A percentile compares a stretch with the other conserved stretches of the same genome.
Evolutionary conservation across 2,329 filamentous ascomycete genomes (phyloP).

Genomic region (Aspergillus proliferans): DNA sequence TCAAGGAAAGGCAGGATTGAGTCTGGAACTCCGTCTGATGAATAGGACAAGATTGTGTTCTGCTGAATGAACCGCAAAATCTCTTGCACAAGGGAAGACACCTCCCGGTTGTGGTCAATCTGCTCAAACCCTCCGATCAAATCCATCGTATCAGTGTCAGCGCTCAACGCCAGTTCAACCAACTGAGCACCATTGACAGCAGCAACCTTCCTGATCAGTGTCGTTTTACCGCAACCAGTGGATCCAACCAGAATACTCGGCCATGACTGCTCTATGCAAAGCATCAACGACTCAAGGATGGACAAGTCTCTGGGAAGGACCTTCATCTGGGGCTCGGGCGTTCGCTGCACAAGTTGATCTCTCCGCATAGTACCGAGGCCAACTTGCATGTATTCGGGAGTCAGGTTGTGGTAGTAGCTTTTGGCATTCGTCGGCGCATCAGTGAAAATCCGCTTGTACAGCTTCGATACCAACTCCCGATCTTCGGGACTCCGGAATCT

Average conservation of each 20-base stretch:
- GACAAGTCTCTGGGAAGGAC: conserved; percentile 47
- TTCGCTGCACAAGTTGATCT: conserved; percentile 40
- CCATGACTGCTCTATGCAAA: conserved; percentile 79
- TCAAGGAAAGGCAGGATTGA: conserved; percentile 22
- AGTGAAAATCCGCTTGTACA: conserved; percentile 63
- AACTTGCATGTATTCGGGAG: conserved; percentile 62
- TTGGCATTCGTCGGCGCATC: conserved; percentile 36
- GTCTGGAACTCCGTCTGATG: conserved; percentile 15
- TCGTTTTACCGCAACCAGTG: conserved; percentile 81
- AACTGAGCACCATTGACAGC: conserved; percentile 68
- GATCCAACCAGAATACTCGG: conserved; percentile 83
- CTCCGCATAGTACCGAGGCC: conserved; percentile 67
- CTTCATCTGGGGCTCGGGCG: conserved; percentile 25
- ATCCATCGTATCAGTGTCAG: conserved; percentile 95
- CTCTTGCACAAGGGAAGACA: conserved; percentile 55
- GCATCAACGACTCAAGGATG: conserved; percentile 77
- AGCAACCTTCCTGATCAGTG: conserved; percentile 73
- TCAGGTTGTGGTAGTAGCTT: conserved; percentile 68
- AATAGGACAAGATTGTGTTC: conserved; percentile 26
- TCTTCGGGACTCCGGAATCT: conserved; percentile 74
- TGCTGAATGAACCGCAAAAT: conserved; percentile 49
- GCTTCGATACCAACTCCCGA: conserved; percentile 54
- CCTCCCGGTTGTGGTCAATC: conserved; percentile 69
- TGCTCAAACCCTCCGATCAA: conserved; percentile 96
- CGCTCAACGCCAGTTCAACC: conserved; percentile 81